Conservation (phyloP, 176 grass and related monocot species). For the Cymbopogon citratus region DNA sequence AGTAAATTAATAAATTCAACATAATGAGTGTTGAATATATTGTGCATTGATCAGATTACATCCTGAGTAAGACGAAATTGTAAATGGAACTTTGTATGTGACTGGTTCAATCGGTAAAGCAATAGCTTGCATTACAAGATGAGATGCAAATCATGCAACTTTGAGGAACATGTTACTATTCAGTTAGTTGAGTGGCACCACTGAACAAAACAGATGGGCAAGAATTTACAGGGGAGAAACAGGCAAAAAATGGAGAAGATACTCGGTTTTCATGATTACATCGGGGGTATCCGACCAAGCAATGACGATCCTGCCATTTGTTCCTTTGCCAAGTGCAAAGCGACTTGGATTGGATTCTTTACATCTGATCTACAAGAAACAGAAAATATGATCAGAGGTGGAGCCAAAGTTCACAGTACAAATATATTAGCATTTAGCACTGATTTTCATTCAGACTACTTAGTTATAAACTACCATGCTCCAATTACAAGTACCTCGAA, state of each 20-base stretch:
- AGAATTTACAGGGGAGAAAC: conserved; percentile 1
- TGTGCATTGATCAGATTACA: conserved; percentile 5
- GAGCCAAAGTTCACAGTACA: neutral
- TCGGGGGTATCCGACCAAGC: conserved; percentile 97
- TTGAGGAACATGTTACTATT: neutral
- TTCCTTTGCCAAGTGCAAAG: conserved; percentile 69
- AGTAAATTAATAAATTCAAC: neutral
- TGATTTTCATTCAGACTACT: neutral
- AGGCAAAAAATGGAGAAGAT: conserved; percentile 7
- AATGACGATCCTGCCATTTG: conserved; percentile 60
- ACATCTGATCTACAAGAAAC: conserved; percentile 88
- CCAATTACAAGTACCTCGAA: conserved; percentile 61
- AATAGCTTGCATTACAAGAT: neutral
- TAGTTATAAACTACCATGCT: neutral
- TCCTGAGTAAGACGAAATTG: neutral
- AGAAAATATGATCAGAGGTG: conserved; percentile 22
- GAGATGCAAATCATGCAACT: conserved; percentile 4
- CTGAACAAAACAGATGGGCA: neutral
- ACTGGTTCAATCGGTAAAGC: neutral
- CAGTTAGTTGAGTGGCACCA: neutral
- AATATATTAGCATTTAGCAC: conserved; percentile 8
- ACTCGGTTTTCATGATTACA: conserved; percentile 49
- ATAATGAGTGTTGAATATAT: neutral
- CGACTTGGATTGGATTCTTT: conserved; percentile 86
- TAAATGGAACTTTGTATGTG: conserved; percentile 4